Percentiles rank a stretch among this genome's conserved stretches.
phyloP scores from a whole-genome alignment of 2,329 filamentous ascomycete species.

The Alternaria gansuensis region DNA sequence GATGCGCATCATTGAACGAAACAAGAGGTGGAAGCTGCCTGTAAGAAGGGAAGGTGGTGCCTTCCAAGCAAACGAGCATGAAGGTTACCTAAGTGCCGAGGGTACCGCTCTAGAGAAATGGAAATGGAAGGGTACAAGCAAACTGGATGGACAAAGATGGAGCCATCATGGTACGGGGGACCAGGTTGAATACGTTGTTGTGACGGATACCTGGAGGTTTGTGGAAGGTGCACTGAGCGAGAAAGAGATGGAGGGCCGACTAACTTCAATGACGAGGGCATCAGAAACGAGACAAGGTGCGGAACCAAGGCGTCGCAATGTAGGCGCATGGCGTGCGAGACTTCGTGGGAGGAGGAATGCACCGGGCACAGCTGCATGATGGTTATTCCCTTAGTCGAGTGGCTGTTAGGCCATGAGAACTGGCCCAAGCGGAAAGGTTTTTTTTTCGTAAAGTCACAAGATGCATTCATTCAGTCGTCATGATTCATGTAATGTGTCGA shows the following conservation, averaged over 20 bases:
- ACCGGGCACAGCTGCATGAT: neutral
- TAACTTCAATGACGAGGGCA: neutral
- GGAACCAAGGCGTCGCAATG: neutral
- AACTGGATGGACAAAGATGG: conserved; percentile 17
- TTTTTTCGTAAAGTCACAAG: no score
- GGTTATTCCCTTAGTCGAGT: no score
- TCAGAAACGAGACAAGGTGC: neutral
- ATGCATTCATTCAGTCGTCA: neutral
- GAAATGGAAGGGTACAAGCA: conserved; percentile 25
- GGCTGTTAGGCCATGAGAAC: no score
- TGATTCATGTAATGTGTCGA: neutral
- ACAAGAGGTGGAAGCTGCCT: conserved; percentile 21
- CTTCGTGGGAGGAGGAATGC: neutral
- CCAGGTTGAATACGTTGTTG: conserved; percentile 18
- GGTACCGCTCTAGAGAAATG: conserved; percentile 19
- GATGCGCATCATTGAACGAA: conserved; percentile 24
- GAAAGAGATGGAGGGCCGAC: conserved; percentile 4
- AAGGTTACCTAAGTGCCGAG: conserved; percentile 23
- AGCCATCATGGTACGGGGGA: conserved; percentile 18
- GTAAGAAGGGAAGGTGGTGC: conserved; percentile 1
- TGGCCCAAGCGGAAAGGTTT: no score
- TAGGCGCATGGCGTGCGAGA: neutral
- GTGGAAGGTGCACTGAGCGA: conserved; percentile 10
- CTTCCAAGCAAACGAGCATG: conserved; percentile 1
- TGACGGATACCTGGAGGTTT: conserved; percentile 21